Evolutionary conservation across 768 basidiomycete species (phyloP).

Genomic region (Boletus vermiculosoides): DNA sequence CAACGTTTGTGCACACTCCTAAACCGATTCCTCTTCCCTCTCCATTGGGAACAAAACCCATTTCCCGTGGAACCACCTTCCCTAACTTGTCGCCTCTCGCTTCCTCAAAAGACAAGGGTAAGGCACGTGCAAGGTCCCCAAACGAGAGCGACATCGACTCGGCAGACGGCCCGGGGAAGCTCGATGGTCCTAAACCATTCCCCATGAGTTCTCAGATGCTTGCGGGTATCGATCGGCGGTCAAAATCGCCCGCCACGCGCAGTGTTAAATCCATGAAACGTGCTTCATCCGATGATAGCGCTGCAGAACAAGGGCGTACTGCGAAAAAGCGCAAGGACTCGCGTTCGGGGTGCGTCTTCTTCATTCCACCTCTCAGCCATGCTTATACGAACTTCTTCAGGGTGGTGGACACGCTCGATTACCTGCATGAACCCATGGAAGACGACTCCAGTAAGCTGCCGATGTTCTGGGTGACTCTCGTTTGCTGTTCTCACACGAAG

Average conservation of each 20-base stretch:
- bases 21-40: conserved; percentile 22
- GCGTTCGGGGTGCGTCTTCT: conserved; percentile 10
- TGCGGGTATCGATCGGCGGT: conserved; percentile 35
- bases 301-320: conserved; percentile 23
- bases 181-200: conserved; percentile 34
- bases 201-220: conserved; percentile 51
- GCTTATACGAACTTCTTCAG: conserved; percentile 13
- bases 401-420: conserved; percentile 5
- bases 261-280: conserved; percentile 27
- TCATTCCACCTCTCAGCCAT: conserved; percentile 7
- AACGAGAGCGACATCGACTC: conserved; percentile 1
- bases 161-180: not conserved
- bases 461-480: not conserved
- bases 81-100: conserved; percentile 27
- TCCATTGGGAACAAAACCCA: conserved; percentile 10
- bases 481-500: not conserved
- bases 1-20: not conserved
- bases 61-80: conserved; percentile 19
- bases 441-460: conserved; percentile 43
- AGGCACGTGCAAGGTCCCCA: conserved; percentile 4
- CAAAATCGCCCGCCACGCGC: conserved; percentile 18
- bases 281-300: conserved; percentile 35
- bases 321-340: conserved; percentile 37
- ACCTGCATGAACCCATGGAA: conserved; percentile 26
- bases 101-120: conserved; percentile 18